Evolutionary conservation across 495 filamentous ascomycete genomes (phyloP).

Genomic region (Penicillium antarcticum): DNA sequence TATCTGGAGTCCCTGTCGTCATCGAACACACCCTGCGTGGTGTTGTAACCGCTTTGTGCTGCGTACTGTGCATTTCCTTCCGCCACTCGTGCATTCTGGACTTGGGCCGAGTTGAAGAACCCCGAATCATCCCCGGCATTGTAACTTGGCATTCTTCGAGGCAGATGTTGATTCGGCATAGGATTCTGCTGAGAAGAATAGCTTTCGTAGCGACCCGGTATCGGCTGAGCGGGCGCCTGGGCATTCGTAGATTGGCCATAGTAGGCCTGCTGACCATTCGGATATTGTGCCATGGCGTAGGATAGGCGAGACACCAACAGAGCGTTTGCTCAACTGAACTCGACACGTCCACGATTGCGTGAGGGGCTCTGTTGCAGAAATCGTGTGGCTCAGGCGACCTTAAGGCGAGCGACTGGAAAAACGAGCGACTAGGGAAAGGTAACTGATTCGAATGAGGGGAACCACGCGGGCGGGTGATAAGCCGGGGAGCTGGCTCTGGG

Average conservation of each 20-base stretch:
- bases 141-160: constrained; percentile 67
- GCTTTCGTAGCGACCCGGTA: constrained; percentile 18
- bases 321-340: not conserved
- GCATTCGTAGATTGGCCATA: constrained; percentile 38
- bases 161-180: constrained; percentile 26
- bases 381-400: not conserved
- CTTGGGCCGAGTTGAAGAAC: constrained; percentile 40
- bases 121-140: constrained; percentile 72
- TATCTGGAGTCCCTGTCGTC: constrained; percentile 36
- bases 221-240: constrained; percentile 22
- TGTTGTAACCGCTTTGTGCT: constrained; percentile 16
- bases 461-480: constrained; percentile 14
- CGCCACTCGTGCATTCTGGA: constrained; percentile 29
- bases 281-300: constrained; percentile 45
- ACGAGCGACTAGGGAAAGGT: not conserved
- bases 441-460: constrained; percentile 10
- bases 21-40: constrained; percentile 29
- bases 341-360: not conserved
- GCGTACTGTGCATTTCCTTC: constrained; percentile 27
- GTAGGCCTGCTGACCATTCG: constrained; percentile 46
- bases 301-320: not conserved
- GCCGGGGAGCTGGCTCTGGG: constrained; percentile 2
- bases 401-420: not conserved
- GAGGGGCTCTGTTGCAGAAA: not conserved
- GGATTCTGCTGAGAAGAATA: constrained; percentile 21